A percentile compares a stretch with the other conserved stretches of the same genome.
These are phyloP conservation scores for Syncephalastrum contaminatum DNA, from an alignment of 371 early-diverging fungal species.

Conservation along the genomic window DNA sequence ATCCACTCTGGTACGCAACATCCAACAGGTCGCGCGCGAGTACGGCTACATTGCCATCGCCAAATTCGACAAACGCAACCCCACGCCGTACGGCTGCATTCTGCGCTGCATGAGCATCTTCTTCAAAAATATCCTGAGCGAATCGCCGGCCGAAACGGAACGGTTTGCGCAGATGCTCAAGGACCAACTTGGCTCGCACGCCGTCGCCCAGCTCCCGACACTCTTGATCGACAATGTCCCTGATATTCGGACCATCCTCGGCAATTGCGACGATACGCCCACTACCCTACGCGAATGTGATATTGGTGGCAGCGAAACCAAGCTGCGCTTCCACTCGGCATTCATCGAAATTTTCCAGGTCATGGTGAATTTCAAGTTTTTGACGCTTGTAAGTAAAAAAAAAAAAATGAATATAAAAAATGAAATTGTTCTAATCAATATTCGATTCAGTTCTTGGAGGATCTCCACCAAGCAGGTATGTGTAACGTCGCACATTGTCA, in stretches of 20 bases:
- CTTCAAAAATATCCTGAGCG: slow-evolving; percentile 38
- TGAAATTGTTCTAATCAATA: slow-evolving; percentile 3
- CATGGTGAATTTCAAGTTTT: slow-evolving; percentile 46
- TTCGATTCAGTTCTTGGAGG: slow-evolving; percentile 44
- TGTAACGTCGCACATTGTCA: slow-evolving; percentile 7
- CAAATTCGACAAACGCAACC: slow-evolving; percentile 44
- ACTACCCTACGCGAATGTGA: slow-evolving; percentile 17
- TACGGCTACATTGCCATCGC: slow-evolving; percentile 48
- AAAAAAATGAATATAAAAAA: not conserved
- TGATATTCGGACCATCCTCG: slow-evolving; percentile 30
- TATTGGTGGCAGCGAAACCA: slow-evolving; percentile 42
- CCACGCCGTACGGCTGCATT: slow-evolving; percentile 47
- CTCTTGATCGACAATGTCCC: slow-evolving; percentile 43
- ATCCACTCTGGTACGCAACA: slow-evolving; percentile 37
- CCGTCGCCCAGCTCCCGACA: slow-evolving; percentile 32
- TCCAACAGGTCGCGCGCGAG: slow-evolving; percentile 39
- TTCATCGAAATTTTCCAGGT: slow-evolving; percentile 48
- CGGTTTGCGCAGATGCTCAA: slow-evolving; percentile 36
- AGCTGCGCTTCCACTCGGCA: slow-evolving; percentile 42
- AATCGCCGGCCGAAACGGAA: slow-evolving; percentile 30
- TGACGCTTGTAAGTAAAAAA: slow-evolving; percentile 42
- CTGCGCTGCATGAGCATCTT: slow-evolving; percentile 41
- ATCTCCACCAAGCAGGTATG: slow-evolving; percentile 55
- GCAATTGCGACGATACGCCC: slow-evolving; percentile 11
- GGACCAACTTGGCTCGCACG: slow-evolving; percentile 35